Evolutionary conservation across 2,329 filamentous ascomycete species (phyloP).

Genomic region (Orbilia javanica): DNA sequence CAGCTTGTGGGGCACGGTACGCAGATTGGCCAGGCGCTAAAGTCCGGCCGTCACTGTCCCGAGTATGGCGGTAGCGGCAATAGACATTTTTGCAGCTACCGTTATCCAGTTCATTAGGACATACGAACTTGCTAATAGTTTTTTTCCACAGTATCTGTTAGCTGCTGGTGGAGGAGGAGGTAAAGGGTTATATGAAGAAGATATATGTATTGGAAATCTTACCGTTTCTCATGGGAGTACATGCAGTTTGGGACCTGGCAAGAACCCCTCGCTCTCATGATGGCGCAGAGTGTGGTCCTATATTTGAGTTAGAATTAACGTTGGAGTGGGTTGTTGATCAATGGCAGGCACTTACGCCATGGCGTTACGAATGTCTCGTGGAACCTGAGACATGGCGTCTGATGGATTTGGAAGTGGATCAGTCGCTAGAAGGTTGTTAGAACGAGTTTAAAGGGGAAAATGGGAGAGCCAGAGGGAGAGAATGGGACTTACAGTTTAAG

Average conservation of each 20-base stretch:
- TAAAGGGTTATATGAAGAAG: neutral
- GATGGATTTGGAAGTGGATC: neutral
- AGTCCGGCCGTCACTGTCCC: neutral
- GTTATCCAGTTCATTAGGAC: neutral
- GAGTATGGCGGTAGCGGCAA: constrained; percentile 3
- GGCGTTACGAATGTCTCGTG: constrained; percentile 30
- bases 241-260: constrained; percentile 14
- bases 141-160: neutral
- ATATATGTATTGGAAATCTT: too few species aligned
- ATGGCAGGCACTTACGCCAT: constrained; percentile 32
- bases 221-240: constrained; percentile 32
- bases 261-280: constrained; percentile 30
- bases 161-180: too few species aligned
- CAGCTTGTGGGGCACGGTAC: neutral
- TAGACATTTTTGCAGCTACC: constrained; percentile 5
- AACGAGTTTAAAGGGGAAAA: neutral
- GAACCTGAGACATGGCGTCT: constrained; percentile 4
- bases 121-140: neutral
- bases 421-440: neutral
- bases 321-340: neutral
- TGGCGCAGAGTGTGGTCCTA: constrained; percentile 24
- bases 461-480: neutral
- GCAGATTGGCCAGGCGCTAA: neutral
- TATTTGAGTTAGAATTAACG: too few species aligned
- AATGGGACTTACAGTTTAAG: neutral